Conservation (phyloP, 768 basidiomycete genomes). For the Termitomyces sp. region DNA sequence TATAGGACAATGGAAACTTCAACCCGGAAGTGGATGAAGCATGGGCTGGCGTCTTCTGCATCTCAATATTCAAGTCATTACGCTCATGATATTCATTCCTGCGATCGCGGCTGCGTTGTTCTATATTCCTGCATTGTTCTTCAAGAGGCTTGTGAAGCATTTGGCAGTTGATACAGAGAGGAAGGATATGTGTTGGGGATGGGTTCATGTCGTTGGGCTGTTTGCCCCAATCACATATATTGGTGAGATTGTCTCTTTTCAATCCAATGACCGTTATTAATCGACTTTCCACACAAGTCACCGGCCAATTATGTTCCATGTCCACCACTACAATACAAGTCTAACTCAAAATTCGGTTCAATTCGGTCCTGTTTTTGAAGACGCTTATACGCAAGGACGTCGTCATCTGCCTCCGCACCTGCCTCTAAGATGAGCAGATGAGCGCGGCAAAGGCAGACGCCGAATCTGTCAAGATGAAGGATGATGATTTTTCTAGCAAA, state of each 20-base stretch:
- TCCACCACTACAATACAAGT: too few relatives aligned
- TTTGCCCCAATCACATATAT: slow-evolving; percentile 26
- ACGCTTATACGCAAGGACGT: slow-evolving; percentile 82
- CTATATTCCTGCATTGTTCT: slow-evolving; percentile 58
- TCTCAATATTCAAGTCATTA: slow-evolving; percentile 43
- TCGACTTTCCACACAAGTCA: slow-evolving; percentile 31
- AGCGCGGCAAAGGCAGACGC: too few relatives aligned
- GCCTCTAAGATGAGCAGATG: too few relatives aligned
- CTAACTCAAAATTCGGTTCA: slow-evolving; percentile 68
- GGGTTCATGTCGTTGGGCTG: too few relatives aligned
- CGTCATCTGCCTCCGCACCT: too few relatives aligned
- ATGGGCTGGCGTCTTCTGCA: slow-evolving; percentile 55
- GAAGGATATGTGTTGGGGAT: slow-evolving; percentile 62
- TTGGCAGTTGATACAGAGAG: slow-evolving; percentile 58
- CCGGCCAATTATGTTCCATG: too few relatives aligned
- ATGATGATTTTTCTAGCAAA: too few relatives aligned
- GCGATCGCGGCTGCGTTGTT: slow-evolving; percentile 53
- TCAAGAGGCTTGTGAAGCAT: slow-evolving; percentile 55
- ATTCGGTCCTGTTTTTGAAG: slow-evolving; percentile 80
- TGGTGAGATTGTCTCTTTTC: slow-evolving; percentile 16
- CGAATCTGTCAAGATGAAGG: too few relatives aligned
- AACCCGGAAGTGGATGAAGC: too few relatives aligned
- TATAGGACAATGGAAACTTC: slow-evolving; percentile 52
- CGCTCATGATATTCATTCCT: slow-evolving; percentile 43
- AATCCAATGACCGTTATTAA: not conserved